Evolutionary conservation across 1,139 yeast species (phyloP).

Genomic region (Casaregolazyma suthepensis): DNA sequence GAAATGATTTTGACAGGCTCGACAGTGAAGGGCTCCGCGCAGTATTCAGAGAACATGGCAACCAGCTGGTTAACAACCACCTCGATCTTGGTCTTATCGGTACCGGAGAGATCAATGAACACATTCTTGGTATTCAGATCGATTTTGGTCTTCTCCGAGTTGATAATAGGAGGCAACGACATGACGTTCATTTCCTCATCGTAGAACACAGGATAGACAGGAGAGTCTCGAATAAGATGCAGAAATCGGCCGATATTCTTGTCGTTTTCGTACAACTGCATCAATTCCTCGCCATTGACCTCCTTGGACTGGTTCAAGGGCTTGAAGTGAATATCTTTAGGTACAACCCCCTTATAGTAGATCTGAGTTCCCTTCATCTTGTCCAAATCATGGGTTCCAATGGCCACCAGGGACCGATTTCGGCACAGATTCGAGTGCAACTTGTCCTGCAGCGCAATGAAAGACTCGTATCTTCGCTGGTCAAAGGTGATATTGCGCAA

Average conservation of each 20-base stretch:
- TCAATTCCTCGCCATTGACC: slow-evolving; percentile 69
- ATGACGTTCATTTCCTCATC: slow-evolving; percentile 76
- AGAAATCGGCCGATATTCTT: slow-evolving; percentile 84
- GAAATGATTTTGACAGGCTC: slow-evolving; percentile 88
- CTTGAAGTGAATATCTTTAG: slow-evolving; percentile 59
- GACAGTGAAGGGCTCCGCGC: slow-evolving; percentile 59
- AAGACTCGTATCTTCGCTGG: slow-evolving; percentile 83
- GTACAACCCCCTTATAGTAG: slow-evolving; percentile 81
- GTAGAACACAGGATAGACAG: slow-evolving; percentile 84
- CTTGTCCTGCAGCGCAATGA: slow-evolving; percentile 94
- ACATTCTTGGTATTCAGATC: slow-evolving; percentile 78
- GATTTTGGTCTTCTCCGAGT: slow-evolving; percentile 86
- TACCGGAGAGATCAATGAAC: slow-evolving; percentile 91
- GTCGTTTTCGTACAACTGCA: slow-evolving; percentile 88
- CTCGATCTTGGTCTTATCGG: slow-evolving; percentile 89
- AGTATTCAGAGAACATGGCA: slow-evolving; percentile 92
- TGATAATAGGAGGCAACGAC: slow-evolving; percentile 95
- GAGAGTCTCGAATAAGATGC: slow-evolving; percentile 81
- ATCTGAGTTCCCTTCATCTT: slow-evolving; percentile 71
- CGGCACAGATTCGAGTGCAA: slow-evolving; percentile 93
- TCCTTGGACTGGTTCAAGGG: slow-evolving; percentile 82
- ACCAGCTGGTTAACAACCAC: slow-evolving; percentile 86
- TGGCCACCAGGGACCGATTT: slow-evolving; percentile 93
- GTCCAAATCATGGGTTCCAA: slow-evolving; percentile 96
- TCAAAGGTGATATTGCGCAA: slow-evolving; percentile 77